Evolutionary conservation across 768 basidiomycete species (phyloP).

Genomic region (Leccinellum luteum): DNA sequence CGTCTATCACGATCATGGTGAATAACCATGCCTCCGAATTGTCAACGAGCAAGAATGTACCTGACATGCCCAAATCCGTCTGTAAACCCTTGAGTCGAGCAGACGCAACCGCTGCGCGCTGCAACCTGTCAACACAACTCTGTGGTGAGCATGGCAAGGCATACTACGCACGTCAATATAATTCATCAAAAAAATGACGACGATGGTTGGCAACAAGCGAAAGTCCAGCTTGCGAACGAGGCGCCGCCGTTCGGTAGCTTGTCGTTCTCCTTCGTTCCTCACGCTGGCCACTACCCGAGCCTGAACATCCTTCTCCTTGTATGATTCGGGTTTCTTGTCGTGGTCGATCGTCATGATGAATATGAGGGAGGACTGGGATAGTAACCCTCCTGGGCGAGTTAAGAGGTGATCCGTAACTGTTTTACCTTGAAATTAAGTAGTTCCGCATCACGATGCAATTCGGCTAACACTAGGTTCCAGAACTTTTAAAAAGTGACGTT

Average conservation of each 20-base stretch:
- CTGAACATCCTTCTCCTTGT: neutral
- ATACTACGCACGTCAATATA: slow-evolving; percentile 55
- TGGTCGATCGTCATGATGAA: slow-evolving; percentile 11
- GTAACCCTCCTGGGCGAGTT: neutral
- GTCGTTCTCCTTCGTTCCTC: slow-evolving; percentile 7
- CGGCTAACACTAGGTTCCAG: neutral
- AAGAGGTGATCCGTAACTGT: neutral
- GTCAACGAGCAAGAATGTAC: slow-evolving; percentile 20
- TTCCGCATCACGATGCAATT: neutral
- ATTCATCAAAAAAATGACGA: slow-evolving; percentile 66
- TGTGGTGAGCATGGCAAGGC: neutral
- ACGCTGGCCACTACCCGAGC: neutral
- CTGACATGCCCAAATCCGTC: slow-evolving; percentile 45
- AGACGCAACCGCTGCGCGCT: slow-evolving; percentile 50
- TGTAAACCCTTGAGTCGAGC: slow-evolving; percentile 51
- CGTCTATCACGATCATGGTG: slow-evolving; percentile 36
- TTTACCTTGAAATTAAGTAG: neutral
- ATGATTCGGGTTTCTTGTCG: slow-evolving; percentile 17
- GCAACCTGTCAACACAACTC: neutral
- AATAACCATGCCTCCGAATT: neutral
- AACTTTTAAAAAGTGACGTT: neutral
- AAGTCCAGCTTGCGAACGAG: slow-evolving; percentile 57
- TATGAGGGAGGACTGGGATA: neutral
- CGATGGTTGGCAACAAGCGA: slow-evolving; percentile 54
- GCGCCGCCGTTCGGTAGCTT: slow-evolving; percentile 11